Base-by-base conservation (phyloP, 148 eudicot genomes). In the Vaccinium darrowii region DNA sequence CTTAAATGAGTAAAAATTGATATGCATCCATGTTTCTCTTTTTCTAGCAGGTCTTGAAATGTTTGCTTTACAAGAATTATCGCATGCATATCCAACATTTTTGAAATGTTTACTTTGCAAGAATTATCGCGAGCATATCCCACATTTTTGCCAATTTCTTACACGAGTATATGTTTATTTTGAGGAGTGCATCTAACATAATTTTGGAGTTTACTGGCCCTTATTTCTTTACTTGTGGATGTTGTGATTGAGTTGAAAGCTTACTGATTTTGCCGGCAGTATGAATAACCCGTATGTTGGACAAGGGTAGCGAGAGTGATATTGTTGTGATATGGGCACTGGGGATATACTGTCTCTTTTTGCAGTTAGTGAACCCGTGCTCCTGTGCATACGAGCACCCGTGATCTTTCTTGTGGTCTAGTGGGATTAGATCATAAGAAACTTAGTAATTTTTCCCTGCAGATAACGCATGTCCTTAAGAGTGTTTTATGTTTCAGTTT, bases 401-500 rank as follows among this genome's bases (percentile, higher is more conserved):
- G 6, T 14, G 47, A 36, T 21, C 23, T 21, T 19, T 60, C 19
- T 60, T 21, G 25, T 60, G 67, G 67, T 7, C 23, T 60, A 60
- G 25, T 60, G 67, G 67, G 67, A 60, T 60, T 39, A 39, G 7
- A 60, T 19, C 8, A 60, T 60, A 18, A 6, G 2, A 60, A 60
- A 8, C 5, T 39, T 21, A 60, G 67, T 60, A 18, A 6, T 60
- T 60, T 21, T 60, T 60, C 8, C 67, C 67, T 52, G 67, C 23
- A 60, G n/a, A 60, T 60, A 60, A 60, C 21, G 23, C 25, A 60
- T 60, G 19, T 21, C 25, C 3, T 60, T 21, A 33, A 7, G 23
- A 60, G 19, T 60, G 19, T 60, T 60, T 60, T 60, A 60, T 60
- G 60, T 60, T 74, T 74, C 49, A 21, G 14, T 82, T 75, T 82